phyloP scores from a whole-genome alignment of 495 filamentous ascomycete genomes.

The Geoglossum glabrum region DNA sequence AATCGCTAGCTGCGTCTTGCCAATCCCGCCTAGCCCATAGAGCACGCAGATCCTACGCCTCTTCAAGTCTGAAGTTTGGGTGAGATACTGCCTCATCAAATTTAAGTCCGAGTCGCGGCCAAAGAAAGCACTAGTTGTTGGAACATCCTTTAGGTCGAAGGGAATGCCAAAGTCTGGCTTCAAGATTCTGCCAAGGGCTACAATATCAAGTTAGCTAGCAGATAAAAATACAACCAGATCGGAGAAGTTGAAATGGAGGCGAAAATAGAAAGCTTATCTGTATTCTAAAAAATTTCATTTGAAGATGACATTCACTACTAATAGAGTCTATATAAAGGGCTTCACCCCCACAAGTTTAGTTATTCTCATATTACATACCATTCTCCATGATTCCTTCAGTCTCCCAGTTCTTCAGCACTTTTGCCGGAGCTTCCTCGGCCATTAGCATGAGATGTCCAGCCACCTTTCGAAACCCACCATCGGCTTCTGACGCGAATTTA shows the following conservation, averaged over 20 bases:
- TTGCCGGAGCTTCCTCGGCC: conserved; percentile 3
- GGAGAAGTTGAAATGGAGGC: background rate
- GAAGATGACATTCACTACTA: background rate
- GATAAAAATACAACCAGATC: background rate
- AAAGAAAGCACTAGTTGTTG: background rate
- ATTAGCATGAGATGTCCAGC: conserved; percentile 14
- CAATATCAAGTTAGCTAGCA: background rate
- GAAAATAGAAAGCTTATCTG: background rate
- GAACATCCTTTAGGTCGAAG: background rate
- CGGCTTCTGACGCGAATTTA: conserved; percentile 14
- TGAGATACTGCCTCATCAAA: background rate
- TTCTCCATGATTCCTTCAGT: background rate
- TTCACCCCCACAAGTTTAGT: background rate
- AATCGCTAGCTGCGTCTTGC: background rate
- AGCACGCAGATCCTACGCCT: background rate
- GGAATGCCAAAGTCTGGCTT: background rate
- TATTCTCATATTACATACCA: background rate
- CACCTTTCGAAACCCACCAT: conserved; percentile 15
- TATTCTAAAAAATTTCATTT: background rate
- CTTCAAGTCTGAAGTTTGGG: background rate
- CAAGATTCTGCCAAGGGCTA: background rate
- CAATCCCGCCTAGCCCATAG: background rate
- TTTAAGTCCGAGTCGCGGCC: background rate
- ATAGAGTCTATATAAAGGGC: background rate
- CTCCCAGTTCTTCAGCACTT: background rate